These are phyloP conservation scores for Penicillium angulare DNA, from an alignment of 495 filamentous ascomycete species.

Conservation along the genomic window DNA sequence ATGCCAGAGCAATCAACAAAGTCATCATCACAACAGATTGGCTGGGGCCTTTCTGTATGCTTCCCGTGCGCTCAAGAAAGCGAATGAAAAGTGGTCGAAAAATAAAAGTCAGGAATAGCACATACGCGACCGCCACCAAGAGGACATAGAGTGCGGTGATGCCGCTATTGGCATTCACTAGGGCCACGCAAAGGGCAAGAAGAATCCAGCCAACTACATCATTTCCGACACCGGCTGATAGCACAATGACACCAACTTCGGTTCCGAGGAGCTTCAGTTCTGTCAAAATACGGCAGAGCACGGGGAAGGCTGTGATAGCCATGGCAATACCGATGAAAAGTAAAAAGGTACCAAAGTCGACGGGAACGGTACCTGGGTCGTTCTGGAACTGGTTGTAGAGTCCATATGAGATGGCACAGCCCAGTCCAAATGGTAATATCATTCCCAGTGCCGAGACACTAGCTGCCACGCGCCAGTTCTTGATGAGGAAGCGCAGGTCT, in stretches of 20 bases:
- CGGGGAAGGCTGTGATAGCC: conserved; percentile 94
- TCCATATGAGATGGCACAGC: conserved; percentile 79
- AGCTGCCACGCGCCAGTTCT: conserved; percentile 82
- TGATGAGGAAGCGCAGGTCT: conserved; percentile 77
- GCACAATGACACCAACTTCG: conserved; percentile 82
- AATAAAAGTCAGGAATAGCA: conserved; percentile 71
- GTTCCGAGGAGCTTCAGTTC: conserved; percentile 87
- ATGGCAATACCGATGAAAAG: conserved; percentile 95
- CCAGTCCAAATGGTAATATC: conserved; percentile 69
- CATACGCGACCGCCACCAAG: conserved; percentile 71
- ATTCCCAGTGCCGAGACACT: conserved; percentile 85
- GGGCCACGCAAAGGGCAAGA: conserved; percentile 87
- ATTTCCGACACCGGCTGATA: conserved; percentile 94
- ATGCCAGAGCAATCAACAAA: conserved; percentile 72
- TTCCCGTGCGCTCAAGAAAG: conserved; percentile 68
- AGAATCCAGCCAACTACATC: conserved; percentile 95
- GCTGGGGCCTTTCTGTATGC: conserved; percentile 85
- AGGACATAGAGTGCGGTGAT: conserved; percentile 86
- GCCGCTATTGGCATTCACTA: conserved; percentile 86
- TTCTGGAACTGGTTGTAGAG: conserved; percentile 75
- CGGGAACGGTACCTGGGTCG: conserved; percentile 59
- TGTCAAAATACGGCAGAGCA: conserved; percentile 90
- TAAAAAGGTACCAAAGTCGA: conserved; percentile 79
- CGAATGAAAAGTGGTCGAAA: conserved; percentile 79
- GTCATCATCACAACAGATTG: conserved; percentile 84